Base-by-base conservation (phyloP, 2,329 filamentous ascomycete genomes). In the Cytospora leucostoma region DNA sequence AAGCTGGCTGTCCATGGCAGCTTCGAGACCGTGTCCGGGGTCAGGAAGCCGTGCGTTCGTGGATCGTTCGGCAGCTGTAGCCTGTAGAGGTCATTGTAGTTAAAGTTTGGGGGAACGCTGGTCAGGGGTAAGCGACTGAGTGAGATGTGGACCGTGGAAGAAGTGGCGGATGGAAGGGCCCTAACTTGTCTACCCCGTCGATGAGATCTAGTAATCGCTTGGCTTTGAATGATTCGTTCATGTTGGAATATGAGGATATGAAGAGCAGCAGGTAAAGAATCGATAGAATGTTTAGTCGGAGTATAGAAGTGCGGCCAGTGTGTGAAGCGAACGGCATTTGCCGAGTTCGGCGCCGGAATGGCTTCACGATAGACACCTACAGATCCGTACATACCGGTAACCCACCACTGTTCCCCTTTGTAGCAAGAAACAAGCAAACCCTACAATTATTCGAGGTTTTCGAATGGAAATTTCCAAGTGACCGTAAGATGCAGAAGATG, bases 1-100 rank as follows among this genome's bases (percentile, higher is more conserved):
- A 82, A 80, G 21, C 72, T 66, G 0, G 71, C 2, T 0, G 79
- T 79, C 78, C 79, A 81, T 54, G 61, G 61, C 3, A 63, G 21
- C 38, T 63, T 57, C 4, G 47, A 13, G 17, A 74, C 69, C 11
- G 62, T 70, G 7, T 66, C 65, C 10, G 66, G 62, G 21, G 70
- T 68, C 59, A 74, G 69, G 32, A 71, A 68, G 44, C 72, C 72
- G 59, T 74, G 72, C 1, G 69, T 65, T 17, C 71, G 65, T 17
- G 63, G 33, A 59, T 74, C 72, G 37, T 70, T 51, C 5, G 69
- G 70, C 4, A 74, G 66, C 19, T 66, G 64, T 34, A 74, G 69
- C 40, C 60, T 64, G 50, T 71, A 73, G 19, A 72, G 55, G 2
- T 67, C 65, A 38, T 65, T 61, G 21, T 68, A 69, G 19, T 68